These are phyloP conservation scores for Pulveroboletus frians DNA, from an alignment of 768 basidiomycete species.

Conservation along the genomic window DNA sequence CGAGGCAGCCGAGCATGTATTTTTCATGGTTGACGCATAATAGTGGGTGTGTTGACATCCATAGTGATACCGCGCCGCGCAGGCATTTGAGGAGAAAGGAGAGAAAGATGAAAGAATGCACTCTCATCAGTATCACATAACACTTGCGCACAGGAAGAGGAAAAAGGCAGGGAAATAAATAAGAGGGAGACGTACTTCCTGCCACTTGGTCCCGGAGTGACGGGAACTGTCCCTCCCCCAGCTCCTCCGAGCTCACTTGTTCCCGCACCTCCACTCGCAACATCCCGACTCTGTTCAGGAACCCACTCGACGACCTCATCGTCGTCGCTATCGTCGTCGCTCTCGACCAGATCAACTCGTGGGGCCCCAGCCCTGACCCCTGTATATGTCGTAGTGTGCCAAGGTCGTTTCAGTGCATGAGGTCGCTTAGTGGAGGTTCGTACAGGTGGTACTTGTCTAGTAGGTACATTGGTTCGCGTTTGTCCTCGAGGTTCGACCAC, in stretches of 20 bases:
- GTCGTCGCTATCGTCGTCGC: slow-evolving; percentile 30
- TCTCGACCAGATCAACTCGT: slow-evolving; percentile 11
- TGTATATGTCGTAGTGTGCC: slow-evolving; percentile 1
- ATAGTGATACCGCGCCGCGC: not conserved
- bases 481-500: not conserved
- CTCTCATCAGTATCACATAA: slow-evolving; percentile 11
- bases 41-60: not conserved
- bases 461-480: not conserved
- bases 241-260: slow-evolving; percentile 1
- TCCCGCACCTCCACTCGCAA: not conserved
- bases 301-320: slow-evolving; percentile 25
- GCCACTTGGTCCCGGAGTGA: slow-evolving; percentile 15
- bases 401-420: slow-evolving; percentile 21
- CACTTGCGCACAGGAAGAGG: not conserved
- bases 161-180: not conserved
- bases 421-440: slow-evolving; percentile 18
- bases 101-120: not conserved
- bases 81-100: not conserved
- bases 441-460: not conserved
- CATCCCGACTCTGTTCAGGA: slow-evolving; percentile 7
- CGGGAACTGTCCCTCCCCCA: slow-evolving; percentile 6
- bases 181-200: slow-evolving; percentile 24
- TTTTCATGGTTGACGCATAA: not conserved
- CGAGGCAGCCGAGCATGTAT: not conserved
- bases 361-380: not conserved